Conservation (phyloP, 116 monocot species). For the Dioscorea cayenensis region DNA sequence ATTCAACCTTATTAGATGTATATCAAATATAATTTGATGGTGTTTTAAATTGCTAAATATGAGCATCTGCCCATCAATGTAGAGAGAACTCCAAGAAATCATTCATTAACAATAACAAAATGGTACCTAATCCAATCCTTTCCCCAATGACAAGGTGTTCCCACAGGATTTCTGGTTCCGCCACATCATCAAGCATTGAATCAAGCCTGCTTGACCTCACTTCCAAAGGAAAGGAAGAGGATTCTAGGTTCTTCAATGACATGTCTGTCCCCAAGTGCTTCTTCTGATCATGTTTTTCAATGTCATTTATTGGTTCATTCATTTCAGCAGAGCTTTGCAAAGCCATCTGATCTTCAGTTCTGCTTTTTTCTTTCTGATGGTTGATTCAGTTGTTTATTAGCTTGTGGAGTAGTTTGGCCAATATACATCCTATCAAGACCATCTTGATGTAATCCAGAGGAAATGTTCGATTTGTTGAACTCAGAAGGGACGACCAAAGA, state of each 20-base stretch:
- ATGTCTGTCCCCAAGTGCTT: slow-evolving; percentile 26
- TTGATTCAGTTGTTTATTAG: slow-evolving; percentile 21
- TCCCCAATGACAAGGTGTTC: slow-evolving; percentile 96
- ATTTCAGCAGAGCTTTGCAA: slow-evolving; percentile 11
- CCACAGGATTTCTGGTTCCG: slow-evolving; percentile 95
- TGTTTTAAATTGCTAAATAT: not conserved
- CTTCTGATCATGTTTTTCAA: slow-evolving; percentile 35
- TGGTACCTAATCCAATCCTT: slow-evolving; percentile 98
- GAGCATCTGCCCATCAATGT: not conserved
- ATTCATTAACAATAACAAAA: not conserved
- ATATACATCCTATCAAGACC: slow-evolving; percentile 8
- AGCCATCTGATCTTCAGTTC: slow-evolving; percentile 2
- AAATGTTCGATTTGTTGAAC: slow-evolving; percentile 16
- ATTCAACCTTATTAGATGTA: too few species aligned
- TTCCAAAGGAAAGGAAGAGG: slow-evolving; percentile 23
- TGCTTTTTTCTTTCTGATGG: slow-evolving; percentile 26
- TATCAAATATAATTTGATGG: too few species aligned
- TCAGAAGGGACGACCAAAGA: slow-evolving; percentile 3
- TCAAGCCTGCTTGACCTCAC: slow-evolving; percentile 49
- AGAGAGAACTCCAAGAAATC: not conserved
- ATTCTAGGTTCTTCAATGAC: slow-evolving; percentile 25
- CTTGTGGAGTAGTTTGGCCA: slow-evolving; percentile 16
- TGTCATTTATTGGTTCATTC: slow-evolving; percentile 27
- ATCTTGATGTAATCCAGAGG: slow-evolving; percentile 17
- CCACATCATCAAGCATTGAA: slow-evolving; percentile 90